Conservation (phyloP, 768 basidiomycete genomes). For the Tephrocybe sp. region DNA sequence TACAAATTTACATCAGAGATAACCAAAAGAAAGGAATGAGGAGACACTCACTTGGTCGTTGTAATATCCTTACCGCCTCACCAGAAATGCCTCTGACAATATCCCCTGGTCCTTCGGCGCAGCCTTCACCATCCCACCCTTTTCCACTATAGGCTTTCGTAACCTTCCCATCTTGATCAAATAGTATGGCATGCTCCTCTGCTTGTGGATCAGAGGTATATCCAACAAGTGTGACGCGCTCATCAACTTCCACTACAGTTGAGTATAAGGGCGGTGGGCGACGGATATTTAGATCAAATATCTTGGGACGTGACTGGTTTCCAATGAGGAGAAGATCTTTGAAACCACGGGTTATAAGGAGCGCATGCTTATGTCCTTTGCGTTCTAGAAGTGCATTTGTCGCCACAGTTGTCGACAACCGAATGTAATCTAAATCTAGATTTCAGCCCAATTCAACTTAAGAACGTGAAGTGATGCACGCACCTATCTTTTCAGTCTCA, state of each 20-base stretch:
- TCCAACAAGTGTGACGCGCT: slow-evolving; percentile 92
- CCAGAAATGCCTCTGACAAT: slow-evolving; percentile 83
- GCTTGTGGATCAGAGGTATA: slow-evolving; percentile 88
- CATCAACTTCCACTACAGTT: slow-evolving; percentile 73
- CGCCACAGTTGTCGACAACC: slow-evolving; percentile 91
- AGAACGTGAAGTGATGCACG: slow-evolving; percentile 12
- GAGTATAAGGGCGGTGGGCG: slow-evolving; percentile 76
- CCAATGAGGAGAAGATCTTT: slow-evolving; percentile 90
- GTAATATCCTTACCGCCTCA: slow-evolving; percentile 83
- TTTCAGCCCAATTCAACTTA: not conserved
- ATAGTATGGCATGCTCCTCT: slow-evolving; percentile 73
- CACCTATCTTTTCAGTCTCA: slow-evolving; percentile 80
- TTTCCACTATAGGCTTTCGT: slow-evolving; percentile 68
- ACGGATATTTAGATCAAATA: slow-evolving; percentile 92
- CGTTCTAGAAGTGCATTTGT: slow-evolving; percentile 95
- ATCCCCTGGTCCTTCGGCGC: slow-evolving; percentile 77
- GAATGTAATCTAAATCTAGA: slow-evolving; percentile 71
- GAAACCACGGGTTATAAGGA: slow-evolving; percentile 90
- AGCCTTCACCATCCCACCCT: slow-evolving; percentile 68
- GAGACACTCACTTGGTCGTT: slow-evolving; percentile 56
- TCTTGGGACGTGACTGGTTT: slow-evolving; percentile 91
- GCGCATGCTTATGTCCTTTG: slow-evolving; percentile 88
- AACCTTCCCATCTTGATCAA: slow-evolving; percentile 69
- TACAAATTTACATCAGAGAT: slow-evolving; percentile 19
- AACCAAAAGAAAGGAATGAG: not conserved